Base-by-base conservation (phyloP, 139 green algal species). In the Chlorella sp. region DNA sequence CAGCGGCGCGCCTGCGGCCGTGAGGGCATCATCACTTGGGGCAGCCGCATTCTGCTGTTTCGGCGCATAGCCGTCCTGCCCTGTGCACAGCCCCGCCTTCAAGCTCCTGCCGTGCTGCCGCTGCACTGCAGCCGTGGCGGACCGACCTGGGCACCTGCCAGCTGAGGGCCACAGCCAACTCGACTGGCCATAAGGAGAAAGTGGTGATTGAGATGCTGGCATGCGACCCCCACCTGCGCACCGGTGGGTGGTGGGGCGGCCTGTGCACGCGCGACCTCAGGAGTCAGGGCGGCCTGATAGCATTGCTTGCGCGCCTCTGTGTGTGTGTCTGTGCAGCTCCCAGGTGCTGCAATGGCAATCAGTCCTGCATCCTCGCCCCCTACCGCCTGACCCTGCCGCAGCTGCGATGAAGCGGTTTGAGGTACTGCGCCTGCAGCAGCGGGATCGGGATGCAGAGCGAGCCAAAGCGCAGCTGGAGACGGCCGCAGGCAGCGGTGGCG, bases 141-240 rank as follows among this genome's bases (percentile, higher is more conserved):
- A 41, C 34, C 21, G 75, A 82, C 36, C 75, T 82, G 23, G 75
- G 75, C 21, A 55, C 57, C 34, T 82, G 75, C 75, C n/a, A 44
- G 36, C 56, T 57, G 20, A 28, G 60, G 75, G 75, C 57, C 17
- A 62, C 75, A 7, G 55, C 26, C 25, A 36, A 34, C 4, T 26
- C 34, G 2, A 36, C 38, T 15, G 60, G 60, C 21, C 75, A 72
- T 36, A 70, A 12, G 18, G 75, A 82, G 57, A 21, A 25, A 21
- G 32, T 5, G 4, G 28, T 83, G 60, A 38, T 73, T 23, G 18
- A 74, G 62, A 28, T 63, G 78, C 62, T 73, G 38, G 60, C 39
- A 9, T 34, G 60, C 9, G 21, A 81, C 32, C 18, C 30, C 16
- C 5, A 4, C 3, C 51, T 60, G 9, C 13, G 51, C 51, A 3